Percentiles rank a stretch among this genome's conserved stretches.
Evolutionary conservation across 2,329 filamentous ascomycete species (phyloP).

Genomic region (Fusarium kyushuense): DNA sequence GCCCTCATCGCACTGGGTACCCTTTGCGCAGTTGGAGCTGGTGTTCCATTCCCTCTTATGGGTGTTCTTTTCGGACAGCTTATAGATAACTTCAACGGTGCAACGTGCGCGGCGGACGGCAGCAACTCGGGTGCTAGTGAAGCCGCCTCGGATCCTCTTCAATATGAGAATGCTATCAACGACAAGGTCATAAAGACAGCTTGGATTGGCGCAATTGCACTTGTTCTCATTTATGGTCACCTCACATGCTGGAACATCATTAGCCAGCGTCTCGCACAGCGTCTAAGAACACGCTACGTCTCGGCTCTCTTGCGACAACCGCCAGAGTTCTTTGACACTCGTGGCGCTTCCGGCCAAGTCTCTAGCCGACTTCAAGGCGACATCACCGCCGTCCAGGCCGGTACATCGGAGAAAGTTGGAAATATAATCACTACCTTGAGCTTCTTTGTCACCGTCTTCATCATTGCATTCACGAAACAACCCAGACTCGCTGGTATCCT

Average conservation of each 20-base stretch:
- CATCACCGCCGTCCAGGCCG: conserved; percentile 73
- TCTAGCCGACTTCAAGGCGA: conserved; percentile 74
- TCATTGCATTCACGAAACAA: conserved; percentile 74
- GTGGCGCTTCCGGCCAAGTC: conserved; percentile 69
- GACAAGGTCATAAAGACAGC: conserved; percentile 70
- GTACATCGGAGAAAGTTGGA: conserved; percentile 79
- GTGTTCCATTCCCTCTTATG: conserved; percentile 72
- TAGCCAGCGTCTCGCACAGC: conserved; percentile 71
- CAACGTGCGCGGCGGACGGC: conserved; percentile 59
- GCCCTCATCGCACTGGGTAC: conserved; percentile 56
- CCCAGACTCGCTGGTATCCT: conserved; percentile 72
- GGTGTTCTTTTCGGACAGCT: conserved; percentile 73
- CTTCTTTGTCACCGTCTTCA: conserved; percentile 75
- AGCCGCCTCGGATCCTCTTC: conserved; percentile 36
- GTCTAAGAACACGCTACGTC: conserved; percentile 71
- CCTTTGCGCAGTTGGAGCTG: conserved; percentile 65
- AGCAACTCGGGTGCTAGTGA: conserved; percentile 26
- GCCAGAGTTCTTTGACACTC: conserved; percentile 71
- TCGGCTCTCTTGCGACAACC: conserved; percentile 69
- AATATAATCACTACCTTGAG: conserved; percentile 70
- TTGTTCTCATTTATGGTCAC: conserved; percentile 73
- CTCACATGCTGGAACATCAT: conserved; percentile 73
- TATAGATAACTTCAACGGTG: conserved; percentile 69
- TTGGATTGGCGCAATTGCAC: conserved; percentile 70
- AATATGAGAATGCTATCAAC: conserved; percentile 60